Evolutionary conservation across 169 alveolate species (phyloP), one percentile per base, ranked within the genome.

Genomic region (Plasmodium relictum): DNA sequence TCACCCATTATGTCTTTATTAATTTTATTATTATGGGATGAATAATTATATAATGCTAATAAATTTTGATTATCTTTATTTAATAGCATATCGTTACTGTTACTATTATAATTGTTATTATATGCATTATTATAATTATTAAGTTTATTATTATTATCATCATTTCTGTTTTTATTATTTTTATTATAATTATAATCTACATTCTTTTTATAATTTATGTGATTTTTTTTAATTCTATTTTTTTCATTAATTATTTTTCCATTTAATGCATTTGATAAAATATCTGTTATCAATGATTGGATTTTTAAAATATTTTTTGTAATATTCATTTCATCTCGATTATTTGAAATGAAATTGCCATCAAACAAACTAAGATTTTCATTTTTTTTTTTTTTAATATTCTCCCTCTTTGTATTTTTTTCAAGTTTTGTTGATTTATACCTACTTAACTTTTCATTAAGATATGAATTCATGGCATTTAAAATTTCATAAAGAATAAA

Each of bases 271-370:
- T 22, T 41, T 6, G 69, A 78, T 9, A 58, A 50, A 69, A 70
- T 78, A 7, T 78, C 56, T 10, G 78, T 45, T 37, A 78, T 63
- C 31, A 78, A 37, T 50, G 78, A 48, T 24, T 42, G 37, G 9
- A 78, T 78, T 78, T 78, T 78, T 63, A 41, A 37, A 20, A 78
- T 9, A 50, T 45, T 66, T 48, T 65, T 62, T 24, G 74, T 63
- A 22, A 65, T 52, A 63, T 78, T 78, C 2, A 56, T 65, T 16
- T 78, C 56, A 22, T 37, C 89, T 26, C 45, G 62, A 31, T 26
- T 44, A 65, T 63, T 56, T 22, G 18, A 48, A 45, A 78, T 78
- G 18, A 78, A 42, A 58, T 78, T 63, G 12, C 8, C 45, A 78
- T 78, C 76, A 66, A 78, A 78, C 18, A 78, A 41, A 58, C 52